Evolutionary conservation across 306 rosid genomes (phyloP), one percentile per base, ranked within the genome.

Genomic region (Macrotyloma uniflorum): DNA sequence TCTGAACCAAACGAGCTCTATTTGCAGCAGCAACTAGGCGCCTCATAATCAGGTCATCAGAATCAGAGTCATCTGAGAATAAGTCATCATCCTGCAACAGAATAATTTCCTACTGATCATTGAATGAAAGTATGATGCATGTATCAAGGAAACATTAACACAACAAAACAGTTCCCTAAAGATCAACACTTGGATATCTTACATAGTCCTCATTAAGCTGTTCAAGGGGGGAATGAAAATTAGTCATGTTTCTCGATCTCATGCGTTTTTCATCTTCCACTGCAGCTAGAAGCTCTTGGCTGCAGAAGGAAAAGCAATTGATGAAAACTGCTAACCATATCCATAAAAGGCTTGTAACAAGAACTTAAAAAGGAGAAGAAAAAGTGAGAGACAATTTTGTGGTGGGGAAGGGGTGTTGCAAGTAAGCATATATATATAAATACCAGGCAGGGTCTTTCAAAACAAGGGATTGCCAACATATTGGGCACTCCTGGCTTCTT

Each of bases 401-500:
- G 5, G 28, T 12, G 28, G 58, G 4, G 55, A 18, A 2, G 50
- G 28, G 49, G 47, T 14, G 4, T 14, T 33, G 63, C 40, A 63
- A 35, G 69, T 79, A 69, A 46, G 40, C 33, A 78, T 53, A 75
- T 53, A 75, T 38, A 8, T 86, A 75, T 53, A 75, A 8, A 8
- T 86, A 95, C 98, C 92, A 72, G n/a, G 88, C 84, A 66, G 98
- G 91, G 77, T 95, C 98, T 71, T 88, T 89, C 84, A 95, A 78
- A 83, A 84, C 74, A 80, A 95, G 88, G 22, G 74, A 82, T 85
- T 89, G 98, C 91, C 97, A 90, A 83, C 98, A 94, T 76, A 92
- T 89, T 30, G 98, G 98, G 83, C 98, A 94, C 49, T 92, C 97
- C 79, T 84, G 83, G 82, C 98, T 94, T 89, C 97, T 89, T 65